Conservation (phyloP, 305 asterid species). For the Solanum hybrid region DNA sequence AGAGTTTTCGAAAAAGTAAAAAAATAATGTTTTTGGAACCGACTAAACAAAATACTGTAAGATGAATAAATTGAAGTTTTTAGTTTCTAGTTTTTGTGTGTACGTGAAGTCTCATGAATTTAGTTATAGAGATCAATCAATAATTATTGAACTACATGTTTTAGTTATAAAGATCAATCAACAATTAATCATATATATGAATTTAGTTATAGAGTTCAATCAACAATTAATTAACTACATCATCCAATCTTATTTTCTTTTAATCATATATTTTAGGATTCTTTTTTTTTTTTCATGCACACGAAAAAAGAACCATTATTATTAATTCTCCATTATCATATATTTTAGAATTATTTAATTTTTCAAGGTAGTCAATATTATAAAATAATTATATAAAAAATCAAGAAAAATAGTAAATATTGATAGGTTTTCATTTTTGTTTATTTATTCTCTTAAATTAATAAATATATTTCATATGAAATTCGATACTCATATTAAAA, state of each 20-base stretch:
- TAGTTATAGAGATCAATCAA: background rate
- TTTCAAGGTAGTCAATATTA: background rate
- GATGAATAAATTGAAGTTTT: background rate
- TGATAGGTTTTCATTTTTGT: background rate
- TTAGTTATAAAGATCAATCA: background rate
- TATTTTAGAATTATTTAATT: background rate
- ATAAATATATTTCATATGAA: too few relatives aligned
- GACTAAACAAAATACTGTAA: background rate
- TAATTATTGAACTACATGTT: background rate
- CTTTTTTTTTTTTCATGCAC: background rate
- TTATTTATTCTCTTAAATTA: background rate
- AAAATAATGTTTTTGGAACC: fast-evolving
- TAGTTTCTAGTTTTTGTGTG: background rate
- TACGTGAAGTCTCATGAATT: background rate
- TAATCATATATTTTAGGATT: background rate
- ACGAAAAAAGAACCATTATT: background rate
- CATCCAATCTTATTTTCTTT: background rate
- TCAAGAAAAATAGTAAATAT: background rate
- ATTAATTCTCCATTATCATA: background rate
- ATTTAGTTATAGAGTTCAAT: background rate
- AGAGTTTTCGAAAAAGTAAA: background rate
- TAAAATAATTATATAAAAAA: background rate
- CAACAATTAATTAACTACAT: background rate
- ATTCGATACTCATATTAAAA: too few relatives aligned
- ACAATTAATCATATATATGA: background rate